Base-by-base conservation (phyloP, 805 yeast species). In the Pichia paraexigua region DNA sequence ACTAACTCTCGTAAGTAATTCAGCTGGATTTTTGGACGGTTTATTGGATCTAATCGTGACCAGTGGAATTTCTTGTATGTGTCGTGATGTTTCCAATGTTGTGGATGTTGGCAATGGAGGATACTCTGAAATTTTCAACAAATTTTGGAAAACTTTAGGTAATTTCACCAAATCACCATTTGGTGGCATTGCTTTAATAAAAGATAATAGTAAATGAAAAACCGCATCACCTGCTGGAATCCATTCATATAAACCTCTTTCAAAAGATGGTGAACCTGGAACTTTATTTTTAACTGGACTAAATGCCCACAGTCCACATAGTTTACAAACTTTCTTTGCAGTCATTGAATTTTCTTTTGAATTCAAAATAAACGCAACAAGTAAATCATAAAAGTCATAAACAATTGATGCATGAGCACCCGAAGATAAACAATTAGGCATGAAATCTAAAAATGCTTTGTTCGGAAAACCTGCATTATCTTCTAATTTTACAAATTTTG, bases 301-400 rank as follows among this genome's bases (percentile, higher is more conserved):
- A 60, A 90, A 90, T 0, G 96, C 97, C 96, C 96, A 90, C 24
- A 87, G 69, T 9, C 92, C 91, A 41, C 92, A 84, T 80, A 90
- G 77, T 57, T 86, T 83, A 13, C 94, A 75, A 18, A 90, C 76
- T 62, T 87, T 88, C 46, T 90, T 75, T 0, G 94, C 95, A 60
- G 87, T 80, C 73, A 90, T 70, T 60, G 85, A 81, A 61, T 89
- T 88, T 42, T 81, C 79, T 59, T 82, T 85, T 3, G 95, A 81
- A 66, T 88, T 86, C 11, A 95, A 80, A 0, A 95, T 82, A 42
- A 90, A 68, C 12, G 89, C 76, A 12, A 88, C 86, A 43, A 91
- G 69, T 37, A 90, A 73, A 62, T 90, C 96, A 59, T 89, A 77
- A 60, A 89, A 91, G 63, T 87, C 95, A 64, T 87, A 87, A 5